Conservation (phyloP, 345 rosid species). For the Salix purpurea region DNA sequence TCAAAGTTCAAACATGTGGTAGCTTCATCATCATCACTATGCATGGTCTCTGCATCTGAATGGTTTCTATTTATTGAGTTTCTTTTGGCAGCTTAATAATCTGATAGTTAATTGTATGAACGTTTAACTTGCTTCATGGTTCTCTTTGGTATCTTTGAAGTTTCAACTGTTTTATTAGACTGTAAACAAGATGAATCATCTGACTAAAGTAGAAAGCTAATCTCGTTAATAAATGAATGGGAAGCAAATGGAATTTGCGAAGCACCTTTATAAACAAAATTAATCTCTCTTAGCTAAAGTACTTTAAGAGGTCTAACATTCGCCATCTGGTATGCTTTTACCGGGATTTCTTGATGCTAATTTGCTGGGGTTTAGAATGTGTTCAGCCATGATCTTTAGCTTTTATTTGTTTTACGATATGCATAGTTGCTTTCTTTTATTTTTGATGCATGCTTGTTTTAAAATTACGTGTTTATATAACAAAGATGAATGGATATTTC, state of each 20-base stretch:
- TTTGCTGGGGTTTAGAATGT: not conserved
- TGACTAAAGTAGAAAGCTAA: not conserved
- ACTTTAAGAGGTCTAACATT: not conserved
- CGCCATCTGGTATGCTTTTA: not conserved
- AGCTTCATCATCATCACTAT: not conserved
- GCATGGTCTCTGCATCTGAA: not conserved
- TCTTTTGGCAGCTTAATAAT: not conserved
- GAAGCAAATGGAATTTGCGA: not conserved
- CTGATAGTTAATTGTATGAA: not conserved
- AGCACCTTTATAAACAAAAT: not conserved
- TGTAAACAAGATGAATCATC: not conserved
- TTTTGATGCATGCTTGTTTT: not conserved
- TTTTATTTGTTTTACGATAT: not conserved
- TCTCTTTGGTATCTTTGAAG: not conserved
- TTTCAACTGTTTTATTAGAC: not conserved
- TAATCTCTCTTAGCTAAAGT: not conserved
- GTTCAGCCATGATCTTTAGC: not conserved
- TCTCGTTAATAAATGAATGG: not conserved
- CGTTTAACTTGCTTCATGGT: not conserved
- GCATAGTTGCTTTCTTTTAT: not conserved
- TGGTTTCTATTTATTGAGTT: not conserved
- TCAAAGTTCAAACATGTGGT: too few species aligned
- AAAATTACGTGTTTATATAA: slow-evolving; percentile 2
- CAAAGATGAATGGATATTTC: not conserved
- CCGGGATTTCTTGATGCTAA: not conserved